Conservation (phyloP, 2,329 filamentous ascomycete genomes). For the Colletotrichum plurivorum region DNA sequence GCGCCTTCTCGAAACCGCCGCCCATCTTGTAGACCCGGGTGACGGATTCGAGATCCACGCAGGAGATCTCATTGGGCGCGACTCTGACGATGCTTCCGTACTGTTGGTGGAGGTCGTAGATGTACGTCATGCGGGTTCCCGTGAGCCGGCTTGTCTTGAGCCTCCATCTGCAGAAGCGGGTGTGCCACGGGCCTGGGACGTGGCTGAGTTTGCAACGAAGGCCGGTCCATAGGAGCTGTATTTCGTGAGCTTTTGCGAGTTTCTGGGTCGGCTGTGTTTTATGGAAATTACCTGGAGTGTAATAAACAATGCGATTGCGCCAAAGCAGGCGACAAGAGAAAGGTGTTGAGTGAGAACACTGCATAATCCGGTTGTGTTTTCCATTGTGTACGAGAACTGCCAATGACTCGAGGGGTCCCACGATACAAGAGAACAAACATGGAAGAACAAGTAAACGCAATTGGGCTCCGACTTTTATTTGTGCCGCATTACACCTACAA, state of each 20-base stretch:
- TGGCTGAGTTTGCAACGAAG: background rate
- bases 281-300: no score
- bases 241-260: no score
- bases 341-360: no score
- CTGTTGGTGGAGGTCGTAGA: constrained; percentile 6
- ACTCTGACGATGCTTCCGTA: constrained; percentile 10
- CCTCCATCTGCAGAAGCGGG: constrained; percentile 10
- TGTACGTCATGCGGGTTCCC: constrained; percentile 2
- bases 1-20: constrained; percentile 16
- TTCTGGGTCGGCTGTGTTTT: no score
- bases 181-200: constrained; percentile 10
- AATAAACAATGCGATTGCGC: background rate
- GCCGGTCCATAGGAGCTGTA: background rate
- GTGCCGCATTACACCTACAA: no score
- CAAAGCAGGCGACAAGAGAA: no score
- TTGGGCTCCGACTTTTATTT: no score
- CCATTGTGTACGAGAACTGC: no score
- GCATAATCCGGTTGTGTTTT: no score
- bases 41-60: constrained; percentile 12
- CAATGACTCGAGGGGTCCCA: no score
- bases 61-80: constrained; percentile 10
- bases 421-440: no score
- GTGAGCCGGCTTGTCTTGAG: constrained; percentile 7
- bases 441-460: no score
- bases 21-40: constrained; percentile 4